Conservation (phyloP, 139 green algal species). For the Tetradesmus obliquus region DNA sequence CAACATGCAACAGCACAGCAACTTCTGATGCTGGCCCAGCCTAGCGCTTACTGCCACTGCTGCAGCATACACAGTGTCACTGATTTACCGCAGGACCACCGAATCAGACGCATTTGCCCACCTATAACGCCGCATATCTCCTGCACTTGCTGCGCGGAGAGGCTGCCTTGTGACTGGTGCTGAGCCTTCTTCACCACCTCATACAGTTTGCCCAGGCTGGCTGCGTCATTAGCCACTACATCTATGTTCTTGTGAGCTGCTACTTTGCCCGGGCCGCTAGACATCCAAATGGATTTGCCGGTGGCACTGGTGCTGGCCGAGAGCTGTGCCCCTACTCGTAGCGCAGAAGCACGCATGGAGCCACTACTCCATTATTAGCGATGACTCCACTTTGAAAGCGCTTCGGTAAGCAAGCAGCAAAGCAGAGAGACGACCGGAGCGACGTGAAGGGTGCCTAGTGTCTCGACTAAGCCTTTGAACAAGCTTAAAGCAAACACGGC, state of each 20-base stretch:
- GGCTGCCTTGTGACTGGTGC: neutral
- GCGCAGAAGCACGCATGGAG: neutral
- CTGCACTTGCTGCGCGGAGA: slow-evolving; percentile 27
- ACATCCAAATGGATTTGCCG: neutral
- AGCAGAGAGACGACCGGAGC: neutral
- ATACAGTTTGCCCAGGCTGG: slow-evolving; percentile 16
- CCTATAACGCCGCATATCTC: slow-evolving; percentile 45
- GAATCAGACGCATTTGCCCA: neutral
- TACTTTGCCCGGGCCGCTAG: neutral
- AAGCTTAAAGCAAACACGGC: neutral
- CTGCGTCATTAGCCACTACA: neutral
- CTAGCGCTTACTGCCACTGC: neutral
- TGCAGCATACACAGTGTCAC: neutral
- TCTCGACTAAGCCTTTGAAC: neutral
- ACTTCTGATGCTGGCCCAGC: neutral
- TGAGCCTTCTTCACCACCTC: slow-evolving; percentile 15
- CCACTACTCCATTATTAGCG: neutral
- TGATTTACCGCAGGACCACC: neutral
- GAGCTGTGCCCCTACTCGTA: neutral
- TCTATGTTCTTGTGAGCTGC: neutral
- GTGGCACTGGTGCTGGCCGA: neutral
- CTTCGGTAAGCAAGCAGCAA: neutral
- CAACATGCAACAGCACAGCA: neutral
- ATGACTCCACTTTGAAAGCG: neutral
- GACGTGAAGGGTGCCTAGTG: neutral